Evolutionary conservation across 1,139 yeast species (phyloP).

Genomic region (Trichomonascaceae sp.): DNA sequence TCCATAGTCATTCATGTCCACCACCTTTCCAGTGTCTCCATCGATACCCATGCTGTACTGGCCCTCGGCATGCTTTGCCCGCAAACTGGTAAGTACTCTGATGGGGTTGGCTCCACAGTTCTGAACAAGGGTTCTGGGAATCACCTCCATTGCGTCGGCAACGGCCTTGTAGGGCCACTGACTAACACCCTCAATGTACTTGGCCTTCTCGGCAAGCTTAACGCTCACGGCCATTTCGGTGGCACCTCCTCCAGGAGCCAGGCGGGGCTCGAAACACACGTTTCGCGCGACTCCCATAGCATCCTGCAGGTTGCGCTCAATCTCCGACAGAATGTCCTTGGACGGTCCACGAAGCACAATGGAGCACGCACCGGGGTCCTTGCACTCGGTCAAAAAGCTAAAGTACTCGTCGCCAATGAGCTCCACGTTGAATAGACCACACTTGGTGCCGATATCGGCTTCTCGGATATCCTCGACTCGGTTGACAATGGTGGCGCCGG

Average conservation of each 20-base stretch:
- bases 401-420: constrained; percentile 96
- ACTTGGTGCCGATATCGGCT: constrained; percentile 72
- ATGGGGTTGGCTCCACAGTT: constrained; percentile 97
- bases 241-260: constrained; percentile 99
- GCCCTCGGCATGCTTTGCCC: constrained; percentile 95
- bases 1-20: constrained; percentile 91
- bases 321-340: constrained; percentile 89
- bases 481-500: constrained; percentile 95
- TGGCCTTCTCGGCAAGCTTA: constrained; percentile 77
- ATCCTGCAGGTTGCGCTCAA: constrained; percentile 94
- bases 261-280: constrained; percentile 85
- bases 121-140: constrained; percentile 92
- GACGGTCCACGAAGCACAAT: constrained; percentile 90
- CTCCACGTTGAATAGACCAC: constrained; percentile 88
- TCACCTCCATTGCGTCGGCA: constrained; percentile 96
- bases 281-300: constrained; percentile 98
- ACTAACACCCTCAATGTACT: constrained; percentile 83
- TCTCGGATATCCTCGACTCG: constrained; percentile 91
- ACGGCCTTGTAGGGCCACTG: constrained; percentile 99
- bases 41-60: constrained; percentile 74
- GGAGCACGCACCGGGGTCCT: constrained; percentile 88
- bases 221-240: constrained; percentile 98
- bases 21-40: constrained; percentile 88
- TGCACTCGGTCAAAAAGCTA: constrained; percentile 70
- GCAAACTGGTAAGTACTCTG: constrained; percentile 71